Evolutionary conservation across 805 yeast genomes (phyloP).

Genomic region (Ogataea dorogensis): DNA sequence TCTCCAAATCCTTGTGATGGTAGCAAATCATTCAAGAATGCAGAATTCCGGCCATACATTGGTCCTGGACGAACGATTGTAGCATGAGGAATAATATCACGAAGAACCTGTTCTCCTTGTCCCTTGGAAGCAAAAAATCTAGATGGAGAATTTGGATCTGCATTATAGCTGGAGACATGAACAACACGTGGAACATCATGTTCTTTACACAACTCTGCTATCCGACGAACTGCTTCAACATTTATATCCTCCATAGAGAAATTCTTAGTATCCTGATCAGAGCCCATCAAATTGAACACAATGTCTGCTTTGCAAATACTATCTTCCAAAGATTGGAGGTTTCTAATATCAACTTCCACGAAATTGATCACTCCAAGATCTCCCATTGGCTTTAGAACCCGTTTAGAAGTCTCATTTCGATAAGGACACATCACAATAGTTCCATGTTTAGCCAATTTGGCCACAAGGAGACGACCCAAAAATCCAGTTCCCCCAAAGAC

Average conservation of each 20-base stretch:
- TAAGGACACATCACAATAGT: conserved; percentile 75
- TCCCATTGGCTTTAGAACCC: conserved; percentile 79
- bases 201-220: conserved; percentile 68
- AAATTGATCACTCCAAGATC: conserved; percentile 86
- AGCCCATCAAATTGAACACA: conserved; percentile 77
- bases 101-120: conserved; percentile 68
- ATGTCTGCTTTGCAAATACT: conserved; percentile 79
- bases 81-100: conserved; percentile 65
- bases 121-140: conserved; percentile 79
- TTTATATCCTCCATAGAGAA: conserved; percentile 81
- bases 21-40: conserved; percentile 58
- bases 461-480: conserved; percentile 67
- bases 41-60: conserved; percentile 73
- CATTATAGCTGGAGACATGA: conserved; percentile 79
- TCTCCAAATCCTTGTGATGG: conserved; percentile 58
- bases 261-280: conserved; percentile 73
- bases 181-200: conserved; percentile 70
- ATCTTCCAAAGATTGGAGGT: conserved; percentile 70
- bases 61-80: conserved; percentile 87
- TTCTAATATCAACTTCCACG: conserved; percentile 80
- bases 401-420: conserved; percentile 73
- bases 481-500: conserved; percentile 84
- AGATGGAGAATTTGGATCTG: conserved; percentile 64
- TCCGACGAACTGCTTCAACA: conserved; percentile 74
- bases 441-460: conserved; percentile 80